Conservation (phyloP, 306 rosid genomes). For the Pyrus pyrifolia region DNA sequence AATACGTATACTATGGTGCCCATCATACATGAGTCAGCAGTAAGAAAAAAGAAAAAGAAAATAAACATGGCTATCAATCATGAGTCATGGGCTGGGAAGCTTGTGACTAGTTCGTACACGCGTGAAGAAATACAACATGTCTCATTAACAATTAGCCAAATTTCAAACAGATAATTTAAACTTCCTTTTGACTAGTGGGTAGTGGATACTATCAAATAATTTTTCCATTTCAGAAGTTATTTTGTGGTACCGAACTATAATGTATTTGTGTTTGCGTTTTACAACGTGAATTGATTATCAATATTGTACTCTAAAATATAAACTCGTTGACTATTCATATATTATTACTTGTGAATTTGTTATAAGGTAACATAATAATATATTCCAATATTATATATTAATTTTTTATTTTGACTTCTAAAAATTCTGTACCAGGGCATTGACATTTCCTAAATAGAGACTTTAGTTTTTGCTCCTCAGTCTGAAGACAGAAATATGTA, state of each 20-base stretch:
- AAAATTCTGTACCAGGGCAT: background rate
- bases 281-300: background rate
- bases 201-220: background rate
- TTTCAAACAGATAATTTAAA: background rate
- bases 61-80: background rate
- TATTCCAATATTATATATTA: background rate
- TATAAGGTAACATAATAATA: background rate
- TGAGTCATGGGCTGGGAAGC: background rate
- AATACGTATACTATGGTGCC: slow-evolving; percentile 3
- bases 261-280: no score
- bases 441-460: background rate
- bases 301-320: background rate
- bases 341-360: no score
- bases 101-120: background rate
- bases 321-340: no score
- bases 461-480: background rate
- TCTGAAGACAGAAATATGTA: background rate
- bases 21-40: slow-evolving; percentile 8
- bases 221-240: background rate
- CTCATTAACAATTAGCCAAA: background rate
- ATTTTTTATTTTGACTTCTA: background rate
- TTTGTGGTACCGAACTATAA: background rate
- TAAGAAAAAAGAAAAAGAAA: background rate
- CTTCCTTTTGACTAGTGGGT: background rate
- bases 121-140: background rate